Percentiles rank a stretch among this genome's conserved stretches.
Conservation (phyloP, 257 asterid species). For the Plantago elongata region DNA sequence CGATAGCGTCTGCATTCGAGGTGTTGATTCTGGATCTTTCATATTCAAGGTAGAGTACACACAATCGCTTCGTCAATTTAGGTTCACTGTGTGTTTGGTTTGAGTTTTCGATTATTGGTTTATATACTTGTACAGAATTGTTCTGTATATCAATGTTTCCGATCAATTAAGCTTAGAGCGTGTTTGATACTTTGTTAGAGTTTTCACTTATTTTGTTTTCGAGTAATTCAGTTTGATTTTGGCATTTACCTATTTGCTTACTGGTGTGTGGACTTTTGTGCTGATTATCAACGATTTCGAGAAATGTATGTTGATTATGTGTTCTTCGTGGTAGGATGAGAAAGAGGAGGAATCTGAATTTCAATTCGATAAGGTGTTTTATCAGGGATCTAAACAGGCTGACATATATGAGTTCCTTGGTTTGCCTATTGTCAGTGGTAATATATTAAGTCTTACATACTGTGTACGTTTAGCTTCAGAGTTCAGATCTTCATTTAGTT, state of each 20-base stretch:
- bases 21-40: conserved; percentile 54
- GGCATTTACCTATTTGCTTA: no score
- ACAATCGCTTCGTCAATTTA: neutral
- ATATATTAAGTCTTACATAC: neutral
- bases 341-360: conserved; percentile 70
- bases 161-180: no score
- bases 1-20: conserved; percentile 47
- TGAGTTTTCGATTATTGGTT: neutral
- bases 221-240: no score
- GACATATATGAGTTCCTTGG: conserved; percentile 62
- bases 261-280: no score
- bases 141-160: neutral
- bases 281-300: neutral
- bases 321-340: conserved; percentile 48
- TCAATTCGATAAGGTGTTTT: conserved; percentile 68
- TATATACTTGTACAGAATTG: neutral
- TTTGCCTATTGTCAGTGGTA: conserved; percentile 64
- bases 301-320: neutral
- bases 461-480: neutral
- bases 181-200: no score
- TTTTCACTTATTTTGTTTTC: no score
- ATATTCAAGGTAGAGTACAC: conserved; percentile 46
- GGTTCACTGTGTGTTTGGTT: neutral
- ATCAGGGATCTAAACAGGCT: conserved; percentile 70
- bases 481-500: neutral